Evolutionary conservation across 2,329 filamentous ascomycete species (phyloP), one percentile per base, ranked within the genome.

Genomic region (Thielaviopsis ethacetica): DNA sequence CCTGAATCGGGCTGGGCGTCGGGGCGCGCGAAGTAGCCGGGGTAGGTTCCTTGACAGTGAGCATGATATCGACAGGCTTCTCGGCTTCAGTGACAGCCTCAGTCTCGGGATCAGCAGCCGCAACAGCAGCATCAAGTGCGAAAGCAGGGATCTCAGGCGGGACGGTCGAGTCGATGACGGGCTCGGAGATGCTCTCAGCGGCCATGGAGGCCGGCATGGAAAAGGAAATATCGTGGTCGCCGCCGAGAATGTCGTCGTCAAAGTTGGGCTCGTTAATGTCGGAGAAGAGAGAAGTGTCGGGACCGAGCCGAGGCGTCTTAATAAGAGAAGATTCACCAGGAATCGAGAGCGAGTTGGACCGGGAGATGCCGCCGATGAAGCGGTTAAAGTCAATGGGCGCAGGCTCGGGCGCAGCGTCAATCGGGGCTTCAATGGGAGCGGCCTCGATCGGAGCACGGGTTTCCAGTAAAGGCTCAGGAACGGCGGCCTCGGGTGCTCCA

Each of bases 201-300:
- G 61, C 50, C 64, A 66, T 62, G 5, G 58, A 61, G 15, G 50
- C n/a, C 7, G 56, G 53, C 3, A 53, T 41, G 30, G 56, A 56
- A 19, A 61, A 61, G 2, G 60, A 59, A 22, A 61, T 56, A 12
- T 56, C 58, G 27, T 34, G n/a, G 17, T 50, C 38, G 3, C 53
- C 56, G 7, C 53, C 56, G 7, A 61, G 57, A 21, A 57, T 50
- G 13, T 54, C 53, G 22, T 60, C 50, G 24, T 62, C 60, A 53
- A 59, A 58, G 41, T 57, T 57, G 9, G 60, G 57, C 50, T 60
- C 60, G 22, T 58, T 58, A 15, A 58, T 30, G 24, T 59, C 60
- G 17, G 27, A 44, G 17, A 61, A 61, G 10, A 61, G 50, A 5
- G 41, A 53, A 3, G 60, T 59, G n/a, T 61, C 60, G 19, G 60